Base-by-base conservation (phyloP, 2,329 filamentous ascomycete genomes). In the Colletotrichum neosansevieriae region DNA sequence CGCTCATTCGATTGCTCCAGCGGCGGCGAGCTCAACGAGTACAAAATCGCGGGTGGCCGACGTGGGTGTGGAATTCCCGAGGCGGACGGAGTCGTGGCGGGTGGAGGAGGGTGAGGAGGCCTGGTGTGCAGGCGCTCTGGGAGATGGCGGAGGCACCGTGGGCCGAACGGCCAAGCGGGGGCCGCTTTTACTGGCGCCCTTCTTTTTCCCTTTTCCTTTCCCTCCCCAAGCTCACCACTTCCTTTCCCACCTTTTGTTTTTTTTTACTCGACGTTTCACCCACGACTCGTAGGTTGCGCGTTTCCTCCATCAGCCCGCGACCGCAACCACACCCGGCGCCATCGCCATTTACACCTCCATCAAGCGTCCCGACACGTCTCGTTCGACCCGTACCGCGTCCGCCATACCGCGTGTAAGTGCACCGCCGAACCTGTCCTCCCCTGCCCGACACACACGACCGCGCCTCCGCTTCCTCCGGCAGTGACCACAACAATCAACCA, bases 1-100 rank as follows among this genome's bases (percentile, higher is more conserved):
- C 75, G 76, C 77, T 80, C 75, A 58, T 72, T 75, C 50, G 80
- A 82, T 78, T 80, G 82, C 78, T 71, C 79, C 70, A 64, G 49
- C 58, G 63, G 56, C 47, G 78, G 78, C 81, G 89, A 88, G 80
- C 81, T 83, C 75, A 90, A 89, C 75, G 85, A 92, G 89, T 87
- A 87, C 84, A 89, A 89, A 83, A 86, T 92, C 79, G 82, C 80
- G 76, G 79, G 78, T 77, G 73, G 80, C 81, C 78, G 77, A 74
- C 75, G 73, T 75, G 73, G 75, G 75, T 74, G 71, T 72, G 71
- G 74, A 71, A 63, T 71, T 75, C 73, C 72, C 73, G 73, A 72
- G 71, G 40, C 69, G 75, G 73, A 74, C 74, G 73, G 73, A 76
- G 76, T 77, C 76, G 58, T 69, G 61, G 74, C 70, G 71, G 73